Conservation (phyloP, 129 eudicot genomes). For the Chrysanthemum seticuspe region DNA sequence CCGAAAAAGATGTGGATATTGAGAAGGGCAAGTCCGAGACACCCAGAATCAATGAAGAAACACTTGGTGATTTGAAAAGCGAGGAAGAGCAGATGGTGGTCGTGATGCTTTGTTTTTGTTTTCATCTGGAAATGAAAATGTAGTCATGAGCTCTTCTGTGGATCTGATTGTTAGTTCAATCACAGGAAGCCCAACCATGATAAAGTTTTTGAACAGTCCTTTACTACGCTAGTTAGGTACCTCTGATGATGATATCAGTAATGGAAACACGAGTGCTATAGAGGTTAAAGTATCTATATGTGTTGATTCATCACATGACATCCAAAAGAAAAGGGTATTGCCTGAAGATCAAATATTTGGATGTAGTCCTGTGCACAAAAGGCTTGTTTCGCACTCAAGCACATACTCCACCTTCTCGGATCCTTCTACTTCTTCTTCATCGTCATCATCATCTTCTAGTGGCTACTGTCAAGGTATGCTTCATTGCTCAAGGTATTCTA, state of each 20-base stretch:
- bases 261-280: constrained; percentile 21
- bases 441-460: constrained; percentile 39
- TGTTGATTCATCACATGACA: constrained; percentile 30
- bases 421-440: constrained; percentile 47
- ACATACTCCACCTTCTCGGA: constrained; percentile 44
- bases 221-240: constrained; percentile 44
- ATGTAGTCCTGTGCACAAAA: constrained; percentile 35
- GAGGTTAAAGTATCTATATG: constrained; percentile 33
- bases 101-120: constrained; percentile 27
- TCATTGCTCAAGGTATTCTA: constrained; percentile 57
- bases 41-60: constrained; percentile 38
- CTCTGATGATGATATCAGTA: constrained; percentile 25
- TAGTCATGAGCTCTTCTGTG: constrained; percentile 25
- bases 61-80: constrained; percentile 34
- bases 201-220: constrained; percentile 66
- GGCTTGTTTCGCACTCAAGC: constrained; percentile 54
- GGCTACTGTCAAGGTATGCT: constrained; percentile 68
- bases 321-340: constrained; percentile 26
- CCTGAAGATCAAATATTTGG: constrained; percentile 30
- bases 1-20: constrained; percentile 44
- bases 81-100: constrained; percentile 52
- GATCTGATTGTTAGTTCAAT: constrained; percentile 53
- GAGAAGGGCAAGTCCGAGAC: constrained; percentile 63
- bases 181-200: constrained; percentile 65
- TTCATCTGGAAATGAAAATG: constrained; percentile 35